Percentiles rank a stretch among this genome's conserved stretches.
Conservation (phyloP, 2,329 filamentous ascomycete genomes). For the Pseudopithomyces chartarum region DNA sequence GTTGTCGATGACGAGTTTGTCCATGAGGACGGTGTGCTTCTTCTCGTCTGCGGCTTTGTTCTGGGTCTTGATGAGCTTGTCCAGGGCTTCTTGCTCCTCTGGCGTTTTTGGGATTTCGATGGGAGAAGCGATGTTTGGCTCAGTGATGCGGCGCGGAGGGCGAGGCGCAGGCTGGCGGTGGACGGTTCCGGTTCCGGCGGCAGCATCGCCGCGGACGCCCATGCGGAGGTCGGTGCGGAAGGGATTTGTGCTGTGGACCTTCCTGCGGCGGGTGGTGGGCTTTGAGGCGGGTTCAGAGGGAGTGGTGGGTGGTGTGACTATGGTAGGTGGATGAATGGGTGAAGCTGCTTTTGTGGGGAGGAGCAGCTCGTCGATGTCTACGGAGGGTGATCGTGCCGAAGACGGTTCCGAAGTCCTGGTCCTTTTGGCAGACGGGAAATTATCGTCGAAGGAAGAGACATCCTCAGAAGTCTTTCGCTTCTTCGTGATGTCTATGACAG, state of each 20-base stretch:
- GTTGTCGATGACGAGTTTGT: not conserved
- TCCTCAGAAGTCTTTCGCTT: too few relatives aligned
- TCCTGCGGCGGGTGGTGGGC: not conserved
- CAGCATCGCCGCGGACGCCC: not conserved
- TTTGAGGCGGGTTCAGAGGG: not conserved
- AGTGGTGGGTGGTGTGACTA: not conserved
- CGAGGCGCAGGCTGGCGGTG: not conserved
- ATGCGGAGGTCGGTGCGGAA: constrained; percentile 1
- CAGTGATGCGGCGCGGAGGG: not conserved
- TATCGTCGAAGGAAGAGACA: too few relatives aligned
- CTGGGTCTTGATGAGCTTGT: not conserved
- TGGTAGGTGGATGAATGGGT: not conserved
- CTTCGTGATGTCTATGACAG: too few relatives aligned
- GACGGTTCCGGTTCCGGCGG: not conserved
- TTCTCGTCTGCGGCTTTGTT: not conserved
- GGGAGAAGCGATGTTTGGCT: not conserved
- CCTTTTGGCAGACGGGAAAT: too few relatives aligned
- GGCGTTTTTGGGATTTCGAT: not conserved
- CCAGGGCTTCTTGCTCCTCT: not conserved
- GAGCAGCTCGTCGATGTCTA: not conserved
- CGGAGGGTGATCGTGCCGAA: not conserved
- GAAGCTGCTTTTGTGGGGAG: not conserved
- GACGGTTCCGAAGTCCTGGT: too few relatives aligned
- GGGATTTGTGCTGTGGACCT: not conserved
- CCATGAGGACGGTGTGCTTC: not conserved